Evolutionary conservation across 495 filamentous ascomycete species (phyloP).

Genomic region (Evansstolkia leycettana): DNA sequence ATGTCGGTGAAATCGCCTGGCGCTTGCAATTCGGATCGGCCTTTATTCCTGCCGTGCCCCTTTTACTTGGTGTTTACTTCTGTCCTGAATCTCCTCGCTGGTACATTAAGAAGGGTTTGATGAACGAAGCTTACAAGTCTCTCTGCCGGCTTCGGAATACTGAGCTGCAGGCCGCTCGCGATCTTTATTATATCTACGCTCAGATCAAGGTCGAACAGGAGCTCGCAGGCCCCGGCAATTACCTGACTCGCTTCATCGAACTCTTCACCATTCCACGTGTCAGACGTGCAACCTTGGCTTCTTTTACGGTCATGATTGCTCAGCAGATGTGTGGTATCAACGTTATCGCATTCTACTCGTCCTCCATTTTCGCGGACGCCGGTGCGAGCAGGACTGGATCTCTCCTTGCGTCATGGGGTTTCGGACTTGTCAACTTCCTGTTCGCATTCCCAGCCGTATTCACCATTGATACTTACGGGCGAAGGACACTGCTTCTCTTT

Average conservation of each 20-base stretch:
- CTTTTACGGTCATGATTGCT: slow-evolving; percentile 55
- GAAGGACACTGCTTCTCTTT: slow-evolving; percentile 63
- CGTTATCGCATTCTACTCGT: slow-evolving; percentile 80
- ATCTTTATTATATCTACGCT: slow-evolving; percentile 54
- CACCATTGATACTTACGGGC: slow-evolving; percentile 79
- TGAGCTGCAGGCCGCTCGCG: slow-evolving; percentile 48
- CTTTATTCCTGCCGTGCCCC: slow-evolving; percentile 59
- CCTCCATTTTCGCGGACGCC: slow-evolving; percentile 56
- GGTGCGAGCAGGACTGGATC: slow-evolving; percentile 44
- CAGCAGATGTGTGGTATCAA: slow-evolving; percentile 45
- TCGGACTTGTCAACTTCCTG: slow-evolving; percentile 71
- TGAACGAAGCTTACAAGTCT: slow-evolving; percentile 43
- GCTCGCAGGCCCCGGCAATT: slow-evolving; percentile 32
- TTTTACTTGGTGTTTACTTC: slow-evolving; percentile 48
- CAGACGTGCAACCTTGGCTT: slow-evolving; percentile 53
- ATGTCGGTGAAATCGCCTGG: slow-evolving; percentile 46
- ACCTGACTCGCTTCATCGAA: slow-evolving; percentile 45
- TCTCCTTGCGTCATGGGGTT: slow-evolving; percentile 64
- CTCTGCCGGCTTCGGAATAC: slow-evolving; percentile 49
- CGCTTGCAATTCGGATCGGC: slow-evolving; percentile 52
- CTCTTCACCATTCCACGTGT: slow-evolving; percentile 59
- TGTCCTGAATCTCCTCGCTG: slow-evolving; percentile 61
- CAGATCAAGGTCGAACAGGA: slow-evolving; percentile 43
- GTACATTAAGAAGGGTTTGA: slow-evolving; percentile 50
- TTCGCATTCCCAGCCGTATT: slow-evolving; percentile 74